Evolutionary conservation across 441 rosid genomes (phyloP).

Genomic region (Erodium texanum): DNA sequence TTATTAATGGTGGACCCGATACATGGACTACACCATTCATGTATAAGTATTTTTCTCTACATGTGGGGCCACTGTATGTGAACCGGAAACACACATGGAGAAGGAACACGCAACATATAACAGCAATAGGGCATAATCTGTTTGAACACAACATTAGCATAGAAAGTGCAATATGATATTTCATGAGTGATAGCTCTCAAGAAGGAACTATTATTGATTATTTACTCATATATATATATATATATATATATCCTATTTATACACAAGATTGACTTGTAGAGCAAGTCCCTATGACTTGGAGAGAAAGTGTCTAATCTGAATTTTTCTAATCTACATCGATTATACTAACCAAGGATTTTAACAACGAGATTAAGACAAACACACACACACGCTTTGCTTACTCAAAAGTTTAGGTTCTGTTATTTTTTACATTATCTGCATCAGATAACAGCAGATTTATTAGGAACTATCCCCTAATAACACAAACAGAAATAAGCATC

Average conservation of each 20-base stretch:
- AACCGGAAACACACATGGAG: neutral
- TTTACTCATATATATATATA: neutral
- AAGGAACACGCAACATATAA: neutral
- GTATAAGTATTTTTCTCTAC: neutral
- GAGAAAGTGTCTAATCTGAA: neutral
- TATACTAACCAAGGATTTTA: neutral
- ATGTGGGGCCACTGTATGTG: neutral
- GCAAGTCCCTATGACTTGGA: neutral
- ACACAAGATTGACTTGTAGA: neutral
- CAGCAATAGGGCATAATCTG: neutral
- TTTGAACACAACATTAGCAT: neutral
- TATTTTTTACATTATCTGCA: neutral
- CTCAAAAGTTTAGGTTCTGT: neutral
- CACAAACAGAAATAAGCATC: neutral
- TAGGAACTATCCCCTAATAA: neutral
- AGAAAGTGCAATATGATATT: neutral
- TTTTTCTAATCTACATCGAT: neutral
- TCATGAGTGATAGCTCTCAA: neutral
- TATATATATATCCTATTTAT: neutral
- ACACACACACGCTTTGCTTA: neutral
- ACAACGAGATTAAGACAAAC: neutral
- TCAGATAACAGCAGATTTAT: neutral
- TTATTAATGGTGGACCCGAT: neutral
- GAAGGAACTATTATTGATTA: neutral
- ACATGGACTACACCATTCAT: neutral